phyloP scores from a whole-genome alignment of 148 eudicot genomes.

The Salicornia ramosissima region DNA sequence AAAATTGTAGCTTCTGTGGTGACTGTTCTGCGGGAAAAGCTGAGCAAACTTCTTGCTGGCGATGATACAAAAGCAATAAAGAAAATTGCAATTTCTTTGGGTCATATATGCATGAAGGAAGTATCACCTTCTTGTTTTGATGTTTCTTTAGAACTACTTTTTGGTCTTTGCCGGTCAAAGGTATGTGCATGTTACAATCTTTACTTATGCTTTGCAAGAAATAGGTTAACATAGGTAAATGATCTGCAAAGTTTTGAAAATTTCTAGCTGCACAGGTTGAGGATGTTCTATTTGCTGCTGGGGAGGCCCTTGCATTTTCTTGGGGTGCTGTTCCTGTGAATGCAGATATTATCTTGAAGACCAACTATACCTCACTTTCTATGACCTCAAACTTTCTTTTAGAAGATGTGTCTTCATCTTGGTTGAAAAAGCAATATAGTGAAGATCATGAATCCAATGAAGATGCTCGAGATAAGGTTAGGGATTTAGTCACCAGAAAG shows the following conservation, averaged over 20 bases:
- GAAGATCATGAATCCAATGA: slow-evolving; percentile 42
- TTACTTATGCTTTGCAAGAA: neutral
- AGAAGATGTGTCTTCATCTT: slow-evolving; percentile 57
- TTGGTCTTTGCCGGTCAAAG: slow-evolving; percentile 85
- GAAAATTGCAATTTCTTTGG: slow-evolving; percentile 70
- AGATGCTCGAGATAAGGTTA: slow-evolving; percentile 45
- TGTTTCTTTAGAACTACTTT: slow-evolving; percentile 69
- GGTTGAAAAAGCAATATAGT: slow-evolving; percentile 35
- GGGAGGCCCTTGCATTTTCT: slow-evolving; percentile 91
- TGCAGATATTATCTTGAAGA: slow-evolving; percentile 71
- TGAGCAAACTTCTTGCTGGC: slow-evolving; percentile 63
- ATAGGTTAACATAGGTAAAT: neutral
- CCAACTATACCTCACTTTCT: slow-evolving; percentile 86
- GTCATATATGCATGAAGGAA: slow-evolving; percentile 78
- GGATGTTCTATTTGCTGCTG: slow-evolving; percentile 92
- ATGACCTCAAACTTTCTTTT: slow-evolving; percentile 74
- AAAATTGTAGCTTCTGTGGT: slow-evolving; percentile 53
- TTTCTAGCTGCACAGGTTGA: slow-evolving; percentile 56
- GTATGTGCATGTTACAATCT: slow-evolving; percentile 27
- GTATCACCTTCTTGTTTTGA: slow-evolving; percentile 50
- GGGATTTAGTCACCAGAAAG: slow-evolving; percentile 69
- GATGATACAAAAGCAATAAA: slow-evolving; percentile 87
- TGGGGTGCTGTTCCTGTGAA: slow-evolving; percentile 98
- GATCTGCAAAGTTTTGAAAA: slow-evolving; percentile 6
- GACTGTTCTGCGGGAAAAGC: slow-evolving; percentile 54